Conservation (phyloP, 495 filamentous ascomycete genomes). For the Polyplosphaeria fusca region DNA sequence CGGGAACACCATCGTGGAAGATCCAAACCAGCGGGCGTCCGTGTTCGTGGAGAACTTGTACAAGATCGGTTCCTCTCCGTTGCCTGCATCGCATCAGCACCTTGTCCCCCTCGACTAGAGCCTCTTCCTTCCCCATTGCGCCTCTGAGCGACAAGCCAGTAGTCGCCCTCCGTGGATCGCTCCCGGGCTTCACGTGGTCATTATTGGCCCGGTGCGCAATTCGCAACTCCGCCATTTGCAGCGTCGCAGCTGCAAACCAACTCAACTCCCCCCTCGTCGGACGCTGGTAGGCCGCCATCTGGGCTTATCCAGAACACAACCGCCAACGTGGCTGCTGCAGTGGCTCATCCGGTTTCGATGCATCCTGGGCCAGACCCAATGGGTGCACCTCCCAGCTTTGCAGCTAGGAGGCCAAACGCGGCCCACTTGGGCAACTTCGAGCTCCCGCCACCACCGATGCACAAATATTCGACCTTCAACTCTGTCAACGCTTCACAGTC, state of each 20-base stretch:
- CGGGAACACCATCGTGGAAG: conserved; percentile 27
- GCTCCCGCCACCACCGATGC: conserved; percentile 41
- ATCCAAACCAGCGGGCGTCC: conserved; percentile 21
- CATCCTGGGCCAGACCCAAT: conserved; percentile 43
- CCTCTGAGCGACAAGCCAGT: conserved; percentile 22
- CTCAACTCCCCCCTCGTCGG: conserved; percentile 32
- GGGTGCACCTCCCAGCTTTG: conserved; percentile 43
- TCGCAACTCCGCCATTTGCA: conserved; percentile 29
- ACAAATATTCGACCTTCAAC: conserved; percentile 48
- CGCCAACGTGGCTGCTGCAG: conserved; percentile 47
- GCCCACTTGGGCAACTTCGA: conserved; percentile 41
- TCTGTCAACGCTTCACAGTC: conserved; percentile 48
- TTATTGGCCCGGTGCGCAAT: conserved; percentile 32
- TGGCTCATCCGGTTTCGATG: conserved; percentile 44
- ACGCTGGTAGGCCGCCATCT: conserved; percentile 30
- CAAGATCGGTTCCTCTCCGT: conserved; percentile 21
- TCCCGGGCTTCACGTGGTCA: conserved; percentile 32
- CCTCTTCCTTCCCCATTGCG: conserved; percentile 19
- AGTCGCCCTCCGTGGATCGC: conserved; percentile 35
- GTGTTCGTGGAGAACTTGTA: conserved; percentile 23
- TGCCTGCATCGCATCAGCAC: conserved; percentile 29
- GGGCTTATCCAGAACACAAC: conserved; percentile 34
- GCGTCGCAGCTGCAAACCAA: conserved; percentile 30
- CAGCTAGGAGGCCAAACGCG: conserved; percentile 42
- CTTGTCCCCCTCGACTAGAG: conserved; percentile 19